A percentile compares a stretch with the other conserved stretches of the same genome.
phyloP scores from a whole-genome alignment of 176 grass and related monocot species.

The Avena eriantha region DNA sequence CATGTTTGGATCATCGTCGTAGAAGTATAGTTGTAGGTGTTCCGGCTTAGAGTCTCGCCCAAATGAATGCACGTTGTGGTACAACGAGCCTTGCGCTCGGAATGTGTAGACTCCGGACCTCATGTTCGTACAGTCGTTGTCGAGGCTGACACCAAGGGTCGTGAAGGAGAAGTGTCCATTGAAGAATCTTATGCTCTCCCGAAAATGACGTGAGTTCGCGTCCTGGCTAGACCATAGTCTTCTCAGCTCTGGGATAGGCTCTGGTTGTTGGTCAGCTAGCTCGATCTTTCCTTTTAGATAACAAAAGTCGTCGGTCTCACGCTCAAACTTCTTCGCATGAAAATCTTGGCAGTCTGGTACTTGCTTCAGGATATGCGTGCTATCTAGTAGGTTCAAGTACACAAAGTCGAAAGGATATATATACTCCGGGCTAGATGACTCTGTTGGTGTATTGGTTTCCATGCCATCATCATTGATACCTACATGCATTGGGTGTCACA shows the following conservation, averaged over 20 bases:
- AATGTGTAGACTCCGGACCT: too few species aligned
- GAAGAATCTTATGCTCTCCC: background rate
- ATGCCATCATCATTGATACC: background rate
- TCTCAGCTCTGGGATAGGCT: background rate
- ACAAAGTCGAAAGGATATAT: background rate
- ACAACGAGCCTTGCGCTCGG: too few species aligned
- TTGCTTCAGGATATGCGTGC: background rate
- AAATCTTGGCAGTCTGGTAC: too few species aligned
- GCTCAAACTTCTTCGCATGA: background rate
- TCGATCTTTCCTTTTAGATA: background rate
- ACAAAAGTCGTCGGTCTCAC: background rate
- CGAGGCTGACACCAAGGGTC: background rate
- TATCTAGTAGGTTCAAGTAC: background rate
- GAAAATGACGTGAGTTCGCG: background rate
- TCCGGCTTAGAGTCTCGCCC: too few species aligned
- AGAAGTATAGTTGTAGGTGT: too few species aligned
- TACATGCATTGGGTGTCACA: background rate
- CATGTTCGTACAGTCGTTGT: background rate
- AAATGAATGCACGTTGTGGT: too few species aligned
- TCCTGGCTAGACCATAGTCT: background rate
- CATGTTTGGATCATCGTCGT: too few species aligned
- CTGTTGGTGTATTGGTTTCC: background rate
- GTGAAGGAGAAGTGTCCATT: conserved; percentile 5
- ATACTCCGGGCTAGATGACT: too few species aligned
- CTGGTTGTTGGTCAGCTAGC: background rate